phyloP scores from a whole-genome alignment of 306 rosid species.

The Quillaja saponaria region DNA sequence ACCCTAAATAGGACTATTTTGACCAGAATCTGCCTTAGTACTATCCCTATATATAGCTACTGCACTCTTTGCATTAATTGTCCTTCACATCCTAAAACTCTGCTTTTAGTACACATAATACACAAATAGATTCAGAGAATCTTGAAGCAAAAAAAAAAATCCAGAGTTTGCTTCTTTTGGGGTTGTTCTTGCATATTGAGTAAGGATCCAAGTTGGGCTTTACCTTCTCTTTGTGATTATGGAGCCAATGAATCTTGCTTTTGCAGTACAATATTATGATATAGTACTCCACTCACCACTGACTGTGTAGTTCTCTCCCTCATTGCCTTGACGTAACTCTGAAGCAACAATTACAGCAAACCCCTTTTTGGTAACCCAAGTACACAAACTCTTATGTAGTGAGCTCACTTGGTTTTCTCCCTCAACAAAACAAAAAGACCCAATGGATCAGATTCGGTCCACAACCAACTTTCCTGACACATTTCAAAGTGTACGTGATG shows the following conservation, averaged over 20 bases:
- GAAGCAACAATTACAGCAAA: constrained; percentile 55
- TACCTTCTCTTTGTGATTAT: constrained; percentile 18
- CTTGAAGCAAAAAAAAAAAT: constrained; percentile 14
- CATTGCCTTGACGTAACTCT: constrained; percentile 52
- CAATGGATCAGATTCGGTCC: constrained; percentile 45
- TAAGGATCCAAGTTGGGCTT: neutral
- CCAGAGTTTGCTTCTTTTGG: constrained; percentile 30
- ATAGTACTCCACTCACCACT: constrained; percentile 25
- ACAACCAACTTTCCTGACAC: constrained; percentile 12
- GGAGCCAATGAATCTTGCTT: constrained; percentile 28
- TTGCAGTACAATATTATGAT: constrained; percentile 28
- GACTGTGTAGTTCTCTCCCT: constrained; percentile 32
- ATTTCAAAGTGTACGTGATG: constrained; percentile 35
- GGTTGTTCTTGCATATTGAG: constrained; percentile 26
- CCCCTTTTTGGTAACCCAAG: neutral
- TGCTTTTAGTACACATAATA: too few species aligned
- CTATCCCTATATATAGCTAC: neutral
- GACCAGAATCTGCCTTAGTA: constrained; percentile 22
- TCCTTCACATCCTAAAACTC: neutral
- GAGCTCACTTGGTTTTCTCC: constrained; percentile 21
- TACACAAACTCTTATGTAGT: constrained; percentile 14
- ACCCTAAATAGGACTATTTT: constrained; percentile 28
- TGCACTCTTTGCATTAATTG: neutral
- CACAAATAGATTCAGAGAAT: neutral
- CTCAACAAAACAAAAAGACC: neutral